Evolutionary conservation across 1,284 basidiomycete species (phyloP).

Genomic region (Moesziomyces sp.): DNA sequence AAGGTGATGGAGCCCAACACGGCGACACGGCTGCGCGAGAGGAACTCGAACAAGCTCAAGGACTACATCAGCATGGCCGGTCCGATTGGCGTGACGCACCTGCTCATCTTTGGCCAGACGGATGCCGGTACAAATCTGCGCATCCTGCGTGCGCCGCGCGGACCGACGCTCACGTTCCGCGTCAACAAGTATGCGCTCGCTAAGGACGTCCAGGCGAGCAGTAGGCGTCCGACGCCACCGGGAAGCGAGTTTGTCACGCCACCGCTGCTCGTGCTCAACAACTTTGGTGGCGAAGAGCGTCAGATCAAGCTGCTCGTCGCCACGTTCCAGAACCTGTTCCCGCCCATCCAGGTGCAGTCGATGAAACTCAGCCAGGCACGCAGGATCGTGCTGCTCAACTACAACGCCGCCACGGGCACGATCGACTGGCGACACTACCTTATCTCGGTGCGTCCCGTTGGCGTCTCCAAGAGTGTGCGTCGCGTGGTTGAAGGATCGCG

Average conservation of each 20-base stretch:
- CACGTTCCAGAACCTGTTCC: constrained; percentile 88
- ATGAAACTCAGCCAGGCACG: constrained; percentile 69
- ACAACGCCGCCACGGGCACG: constrained; percentile 85
- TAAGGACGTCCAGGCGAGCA: constrained; percentile 81
- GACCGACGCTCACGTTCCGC: constrained; percentile 93
- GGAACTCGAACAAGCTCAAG: constrained; percentile 89
- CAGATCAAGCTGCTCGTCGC: constrained; percentile 76
- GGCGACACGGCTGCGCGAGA: constrained; percentile 85
- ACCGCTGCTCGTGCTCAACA: constrained; percentile 78
- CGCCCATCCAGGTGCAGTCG: constrained; percentile 80
- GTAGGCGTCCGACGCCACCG: constrained; percentile 77
- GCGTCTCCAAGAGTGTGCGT: constrained; percentile 90
- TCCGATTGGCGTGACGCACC: constrained; percentile 88
- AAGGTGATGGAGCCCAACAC: constrained; percentile 99
- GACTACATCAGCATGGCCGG: constrained; percentile 95
- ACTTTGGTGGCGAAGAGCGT: constrained; percentile 77
- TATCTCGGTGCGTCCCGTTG: constrained; percentile 93
- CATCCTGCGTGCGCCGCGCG: constrained; percentile 87
- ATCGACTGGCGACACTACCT: constrained; percentile 94
- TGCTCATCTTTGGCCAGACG: constrained; percentile 79
- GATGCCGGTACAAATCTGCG: constrained; percentile 79
- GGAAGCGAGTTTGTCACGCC: constrained; percentile 83
- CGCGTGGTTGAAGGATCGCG: constrained; percentile 81
- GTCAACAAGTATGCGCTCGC: constrained; percentile 90
- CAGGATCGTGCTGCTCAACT: constrained; percentile 90